Base-by-base conservation (phyloP, 2,329 filamentous ascomycete species). In the Sporothrix brasiliensis region DNA sequence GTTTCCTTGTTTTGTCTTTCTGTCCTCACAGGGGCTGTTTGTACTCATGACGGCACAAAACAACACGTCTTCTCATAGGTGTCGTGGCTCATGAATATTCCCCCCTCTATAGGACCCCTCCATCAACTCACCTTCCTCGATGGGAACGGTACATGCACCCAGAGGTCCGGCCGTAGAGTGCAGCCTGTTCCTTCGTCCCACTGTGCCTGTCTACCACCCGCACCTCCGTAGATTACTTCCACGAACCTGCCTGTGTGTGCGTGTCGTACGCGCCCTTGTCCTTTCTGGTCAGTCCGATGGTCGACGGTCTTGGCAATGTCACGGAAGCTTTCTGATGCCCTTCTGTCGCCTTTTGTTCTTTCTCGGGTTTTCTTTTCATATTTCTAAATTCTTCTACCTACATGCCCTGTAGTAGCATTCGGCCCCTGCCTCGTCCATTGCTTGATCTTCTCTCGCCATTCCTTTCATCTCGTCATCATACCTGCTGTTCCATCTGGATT, bases 261-360 rank as follows among this genome's bases (percentile, higher is more conserved):
- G 53, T 27, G 7, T 4, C 27, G 27, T 58, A 24, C 44, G 61
- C 27, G 52, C 54, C 27, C 21, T 34, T 34, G 58, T 44, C 27
- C 21, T 34, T 21, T 44, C 27, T 69, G 44, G 24, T 41, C 52
- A 49, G 41, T 61, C 54, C 54, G 67, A 60, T 69, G 67, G 67
- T 61, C 19, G 54, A 69, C 27, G 9, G 24, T 39, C 54, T 69
- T 69, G 67, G 67, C 67, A 61, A 49, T 61, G 54, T 41, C 54
- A 50, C 67, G 54, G 67, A 69, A 60, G 67, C 52, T 34, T 53
- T 49, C 27, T 39, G 7, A 13, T 27, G 13, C 27, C 50, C 9
- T 27, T 47, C 34, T 24, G 1, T 44, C 14, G 27, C 27, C 39
- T 11, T 39, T 30, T 19, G 27, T 19, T 30, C 49, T 50, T n/a